These are phyloP conservation scores for Fagopyrum tataricum DNA, from an alignment of 148 eudicot species.

Conservation along the genomic window DNA sequence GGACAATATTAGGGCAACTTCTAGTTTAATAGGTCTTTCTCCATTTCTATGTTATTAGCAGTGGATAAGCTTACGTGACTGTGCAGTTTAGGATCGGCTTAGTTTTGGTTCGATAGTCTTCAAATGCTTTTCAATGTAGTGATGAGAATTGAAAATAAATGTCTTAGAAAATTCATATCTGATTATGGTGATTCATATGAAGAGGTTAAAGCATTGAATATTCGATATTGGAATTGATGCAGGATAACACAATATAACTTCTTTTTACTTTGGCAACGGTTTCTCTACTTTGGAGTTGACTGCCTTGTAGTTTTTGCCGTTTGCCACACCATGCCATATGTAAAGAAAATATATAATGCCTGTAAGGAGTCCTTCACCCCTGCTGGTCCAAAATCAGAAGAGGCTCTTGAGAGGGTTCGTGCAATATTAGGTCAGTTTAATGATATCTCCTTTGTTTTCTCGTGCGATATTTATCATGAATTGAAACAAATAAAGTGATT, in stretches of 20 bases:
- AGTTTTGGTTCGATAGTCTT: not conserved
- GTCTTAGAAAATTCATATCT: no score
- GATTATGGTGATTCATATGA: not conserved
- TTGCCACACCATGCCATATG: slow-evolving; percentile 69
- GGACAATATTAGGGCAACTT: not conserved
- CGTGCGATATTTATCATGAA: not conserved
- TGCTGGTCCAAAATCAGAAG: slow-evolving; percentile 78
- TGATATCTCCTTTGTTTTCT: slow-evolving; percentile 5
- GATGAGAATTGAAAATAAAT: no score
- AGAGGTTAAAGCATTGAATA: slow-evolving; percentile 3
- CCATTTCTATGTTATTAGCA: not conserved
- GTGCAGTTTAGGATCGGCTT: not conserved
- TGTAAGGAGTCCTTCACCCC: slow-evolving; percentile 88
- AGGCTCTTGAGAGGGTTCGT: slow-evolving; percentile 75
- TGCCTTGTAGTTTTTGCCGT: slow-evolving; percentile 14
- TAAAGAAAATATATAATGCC: slow-evolving; percentile 90
- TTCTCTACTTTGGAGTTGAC: slow-evolving; percentile 12
- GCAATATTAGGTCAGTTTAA: slow-evolving; percentile 60
- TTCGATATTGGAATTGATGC: not conserved
- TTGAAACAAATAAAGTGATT: not conserved
- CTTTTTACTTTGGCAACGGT: not conserved
- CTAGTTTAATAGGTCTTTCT: not conserved
- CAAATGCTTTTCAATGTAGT: not conserved
- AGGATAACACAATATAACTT: not conserved
- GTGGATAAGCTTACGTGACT: not conserved